Evolutionary conservation across 768 basidiomycete species (phyloP).

Genomic region (Auricularia heimuer): DNA sequence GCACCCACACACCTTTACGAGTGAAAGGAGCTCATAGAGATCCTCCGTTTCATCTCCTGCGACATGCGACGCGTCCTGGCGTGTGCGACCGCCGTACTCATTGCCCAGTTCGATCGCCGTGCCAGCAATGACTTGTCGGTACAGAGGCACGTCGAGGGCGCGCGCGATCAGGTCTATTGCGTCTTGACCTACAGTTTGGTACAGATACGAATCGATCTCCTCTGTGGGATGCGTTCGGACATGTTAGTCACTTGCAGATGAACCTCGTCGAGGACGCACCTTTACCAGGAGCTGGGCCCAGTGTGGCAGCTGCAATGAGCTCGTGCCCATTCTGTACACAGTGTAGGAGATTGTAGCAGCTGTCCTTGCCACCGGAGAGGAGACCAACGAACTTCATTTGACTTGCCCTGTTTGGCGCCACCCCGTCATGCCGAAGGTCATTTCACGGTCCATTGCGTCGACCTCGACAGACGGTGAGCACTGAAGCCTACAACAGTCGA

Average conservation of each 20-base stretch:
- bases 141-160: conserved; percentile 80
- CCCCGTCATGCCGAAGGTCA: conserved; percentile 74
- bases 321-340: conserved; percentile 79
- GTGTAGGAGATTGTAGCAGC: conserved; percentile 90
- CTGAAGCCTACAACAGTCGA: too few species aligned
- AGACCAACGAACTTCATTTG: conserved; percentile 87
- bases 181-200: conserved; percentile 98
- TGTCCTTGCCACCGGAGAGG: conserved; percentile 96
- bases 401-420: neutral
- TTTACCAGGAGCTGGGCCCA: conserved; percentile 76
- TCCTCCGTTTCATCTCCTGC: conserved; percentile 95
- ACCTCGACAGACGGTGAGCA: conserved; percentile 73
- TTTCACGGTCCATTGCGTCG: conserved; percentile 80
- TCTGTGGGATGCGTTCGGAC: conserved; percentile 41
- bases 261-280: conserved; percentile 39
- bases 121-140: conserved; percentile 72
- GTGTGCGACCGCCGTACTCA: conserved; percentile 72
- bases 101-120: conserved; percentile 67
- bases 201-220: conserved; percentile 96
- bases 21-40: conserved; percentile 57
- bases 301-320: conserved; percentile 78
- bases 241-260: conserved; percentile 9
- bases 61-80: conserved; percentile 38
- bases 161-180: conserved; percentile 78
- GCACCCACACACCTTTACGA: conserved; percentile 55